Base-by-base conservation (phyloP, 2,329 filamentous ascomycete genomes). In the Penicillium sp. region DNA sequence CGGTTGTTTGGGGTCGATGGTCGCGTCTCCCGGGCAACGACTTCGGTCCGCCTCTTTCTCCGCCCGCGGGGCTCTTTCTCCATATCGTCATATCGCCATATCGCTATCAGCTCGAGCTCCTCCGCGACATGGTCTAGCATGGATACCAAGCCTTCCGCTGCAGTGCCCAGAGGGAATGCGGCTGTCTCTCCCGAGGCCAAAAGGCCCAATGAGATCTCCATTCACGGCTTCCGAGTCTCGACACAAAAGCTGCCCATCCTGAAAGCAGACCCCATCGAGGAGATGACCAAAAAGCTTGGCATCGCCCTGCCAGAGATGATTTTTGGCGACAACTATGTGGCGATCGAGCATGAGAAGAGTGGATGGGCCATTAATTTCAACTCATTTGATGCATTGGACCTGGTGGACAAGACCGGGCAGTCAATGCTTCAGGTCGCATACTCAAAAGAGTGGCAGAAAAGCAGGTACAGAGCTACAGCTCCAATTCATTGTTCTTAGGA, bases 301-400 rank as follows among this genome's bases (percentile, higher is more conserved):
- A 96, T 98, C 66, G 84, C 92, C 15, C 83, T 92, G 35, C 93
- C 93, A 7, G 93, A 98, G 75, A 98, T 98, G 93, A 98, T 98
- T 58, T 98, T 98, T 67, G 93, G 93, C 54, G 91, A 98, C 76
- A 98, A 98, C 70, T 76, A 87, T 50, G 84, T 95, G 35, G 75
- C 81, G 6, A 79, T 98, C 52, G 77, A 83, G 46, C 89, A 97
- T 73, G 54, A 74, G n/a, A 78, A 80, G 18, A 83, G 80, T n/a
- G 82, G 83, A 39, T 98, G 90, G 89, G 76, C 77, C 39, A 77
- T 97, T 55, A 74, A 79, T 46, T 98, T 97, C 77, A 86, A 86
- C 67, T 87, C 93, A 20, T 87, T 84, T 61, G 89, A 92, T 66
- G 93, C 92, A 23, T 79, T 98, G 56, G 89, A 96, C 70, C 78